Conservation (phyloP, 768 basidiomycete genomes). For the Boletus speciosus region DNA sequence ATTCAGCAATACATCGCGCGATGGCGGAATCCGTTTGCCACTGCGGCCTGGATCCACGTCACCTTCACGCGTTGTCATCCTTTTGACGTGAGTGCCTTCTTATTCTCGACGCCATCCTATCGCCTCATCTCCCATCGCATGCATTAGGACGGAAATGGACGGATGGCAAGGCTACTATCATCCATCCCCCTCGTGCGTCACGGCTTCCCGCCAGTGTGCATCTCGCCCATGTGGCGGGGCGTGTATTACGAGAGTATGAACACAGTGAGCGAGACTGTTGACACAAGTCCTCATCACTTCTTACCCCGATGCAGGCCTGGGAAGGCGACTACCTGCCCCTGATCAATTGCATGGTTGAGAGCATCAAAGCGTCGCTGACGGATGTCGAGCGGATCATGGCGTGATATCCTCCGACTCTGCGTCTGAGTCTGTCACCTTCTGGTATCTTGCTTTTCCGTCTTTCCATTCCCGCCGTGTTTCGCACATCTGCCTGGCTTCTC, state of each 20-base stretch:
- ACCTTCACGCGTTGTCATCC: slow-evolving; percentile 35
- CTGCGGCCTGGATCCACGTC: slow-evolving; percentile 35
- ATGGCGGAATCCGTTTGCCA: slow-evolving; percentile 37
- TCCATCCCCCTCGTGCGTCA: slow-evolving; percentile 34
- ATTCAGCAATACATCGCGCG: slow-evolving; percentile 35
- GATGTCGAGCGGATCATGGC: slow-evolving; percentile 32
- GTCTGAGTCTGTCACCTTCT: not conserved
- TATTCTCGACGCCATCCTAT: not conserved
- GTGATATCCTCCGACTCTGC: slow-evolving; percentile 2
- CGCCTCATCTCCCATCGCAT: not conserved
- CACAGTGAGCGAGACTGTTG: slow-evolving; percentile 17
- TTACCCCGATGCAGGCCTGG: slow-evolving; percentile 23
- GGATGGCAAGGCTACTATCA: slow-evolving; percentile 32
- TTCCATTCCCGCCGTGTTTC: not conserved
- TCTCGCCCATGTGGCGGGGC: slow-evolving; percentile 22
- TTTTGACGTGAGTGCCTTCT: slow-evolving; percentile 26
- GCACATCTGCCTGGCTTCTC: not conserved
- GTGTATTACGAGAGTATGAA: slow-evolving; percentile 34
- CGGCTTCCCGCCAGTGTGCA: slow-evolving; percentile 32
- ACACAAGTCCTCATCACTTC: not conserved
- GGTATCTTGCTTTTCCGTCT: not conserved
- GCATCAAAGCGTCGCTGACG: slow-evolving; percentile 20
- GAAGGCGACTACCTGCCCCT: slow-evolving; percentile 33
- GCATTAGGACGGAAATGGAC: slow-evolving; percentile 34
- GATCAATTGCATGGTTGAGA: slow-evolving; percentile 31